phyloP scores from a whole-genome alignment of 2,329 filamentous ascomycete species.

The Cytospora chrysosperma region DNA sequence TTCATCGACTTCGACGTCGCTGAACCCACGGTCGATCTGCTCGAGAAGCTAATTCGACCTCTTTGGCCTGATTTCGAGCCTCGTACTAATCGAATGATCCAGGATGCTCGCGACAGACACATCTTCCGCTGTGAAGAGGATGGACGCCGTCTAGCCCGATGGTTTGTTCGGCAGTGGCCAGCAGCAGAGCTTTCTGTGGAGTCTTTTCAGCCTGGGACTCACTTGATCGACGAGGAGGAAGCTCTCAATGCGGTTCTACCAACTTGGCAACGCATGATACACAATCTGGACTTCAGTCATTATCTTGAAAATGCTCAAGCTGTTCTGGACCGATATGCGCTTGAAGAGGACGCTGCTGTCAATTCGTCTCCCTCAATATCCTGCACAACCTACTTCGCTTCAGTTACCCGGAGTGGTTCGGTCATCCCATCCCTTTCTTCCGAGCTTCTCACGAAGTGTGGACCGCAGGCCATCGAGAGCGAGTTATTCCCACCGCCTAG shows the following conservation, averaged over 20 bases:
- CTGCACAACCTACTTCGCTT: not conserved
- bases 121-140: not conserved
- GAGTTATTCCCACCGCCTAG: not conserved
- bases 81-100: not conserved
- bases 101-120: not conserved
- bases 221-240: constrained; percentile 37
- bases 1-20: constrained; percentile 8
- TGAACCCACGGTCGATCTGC: not conserved
- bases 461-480: accelerated
- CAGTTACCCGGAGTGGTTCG: not conserved
- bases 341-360: not conserved
- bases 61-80: not conserved
- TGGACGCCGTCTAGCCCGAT: constrained; percentile 35
- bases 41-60: not conserved
- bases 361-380: not conserved
- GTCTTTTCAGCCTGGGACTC: constrained; percentile 27
- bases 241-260: constrained; percentile 41
- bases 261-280: constrained; percentile 49
- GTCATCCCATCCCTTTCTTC: not conserved
- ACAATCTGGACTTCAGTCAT: constrained; percentile 45
- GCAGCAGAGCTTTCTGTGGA: constrained; percentile 34
- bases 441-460: not conserved
- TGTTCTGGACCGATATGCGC: constrained; percentile 33
- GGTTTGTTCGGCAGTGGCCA: constrained; percentile 48
- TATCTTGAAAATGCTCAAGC: constrained; percentile 46